Conservation (phyloP, 2,329 filamentous ascomycete species). For the Pyrenochaeta sp. region DNA sequence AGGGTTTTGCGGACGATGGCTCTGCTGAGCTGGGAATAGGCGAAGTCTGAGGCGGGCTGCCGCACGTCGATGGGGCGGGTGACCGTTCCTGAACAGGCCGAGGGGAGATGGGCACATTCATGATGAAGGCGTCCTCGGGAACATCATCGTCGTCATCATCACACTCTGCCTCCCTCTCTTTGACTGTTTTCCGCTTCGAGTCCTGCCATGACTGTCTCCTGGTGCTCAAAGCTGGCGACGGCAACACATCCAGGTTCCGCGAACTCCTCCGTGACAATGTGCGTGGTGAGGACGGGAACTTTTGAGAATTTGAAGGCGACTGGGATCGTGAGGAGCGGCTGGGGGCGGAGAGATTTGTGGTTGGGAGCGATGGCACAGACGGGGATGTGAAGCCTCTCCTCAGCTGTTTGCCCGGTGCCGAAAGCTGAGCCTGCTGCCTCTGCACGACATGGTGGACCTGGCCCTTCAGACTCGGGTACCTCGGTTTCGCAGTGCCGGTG, state of each 20-base stretch:
- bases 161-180: slow-evolving; percentile 79
- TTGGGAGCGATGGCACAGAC: slow-evolving; percentile 44
- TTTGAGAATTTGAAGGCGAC: slow-evolving; percentile 41
- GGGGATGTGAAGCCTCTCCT: slow-evolving; percentile 52
- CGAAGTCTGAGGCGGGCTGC: slow-evolving; percentile 37
- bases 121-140: slow-evolving; percentile 78
- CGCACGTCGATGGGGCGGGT: slow-evolving; percentile 42
- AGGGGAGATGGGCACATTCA: slow-evolving; percentile 83
- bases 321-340: slow-evolving; percentile 46
- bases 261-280: slow-evolving; percentile 45
- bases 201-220: slow-evolving; percentile 70
- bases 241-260: slow-evolving; percentile 39
- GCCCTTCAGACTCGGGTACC: slow-evolving; percentile 51
- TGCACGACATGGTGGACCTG: slow-evolving; percentile 46
- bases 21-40: slow-evolving; percentile 25
- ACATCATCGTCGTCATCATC: slow-evolving; percentile 74
- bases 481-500: slow-evolving; percentile 44
- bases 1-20: slow-evolving; percentile 31
- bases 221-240: slow-evolving; percentile 39
- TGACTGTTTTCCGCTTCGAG: slow-evolving; percentile 67
- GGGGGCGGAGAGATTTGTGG: slow-evolving; percentile 39
- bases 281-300: slow-evolving; percentile 32
- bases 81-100: slow-evolving; percentile 49
- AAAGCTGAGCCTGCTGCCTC: slow-evolving; percentile 42
- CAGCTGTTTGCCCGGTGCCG: slow-evolving; percentile 48